Evolutionary conservation across 495 filamentous ascomycete species (phyloP), one percentile per base, ranked within the genome.

Genomic region (Filosporella fistucella): DNA sequence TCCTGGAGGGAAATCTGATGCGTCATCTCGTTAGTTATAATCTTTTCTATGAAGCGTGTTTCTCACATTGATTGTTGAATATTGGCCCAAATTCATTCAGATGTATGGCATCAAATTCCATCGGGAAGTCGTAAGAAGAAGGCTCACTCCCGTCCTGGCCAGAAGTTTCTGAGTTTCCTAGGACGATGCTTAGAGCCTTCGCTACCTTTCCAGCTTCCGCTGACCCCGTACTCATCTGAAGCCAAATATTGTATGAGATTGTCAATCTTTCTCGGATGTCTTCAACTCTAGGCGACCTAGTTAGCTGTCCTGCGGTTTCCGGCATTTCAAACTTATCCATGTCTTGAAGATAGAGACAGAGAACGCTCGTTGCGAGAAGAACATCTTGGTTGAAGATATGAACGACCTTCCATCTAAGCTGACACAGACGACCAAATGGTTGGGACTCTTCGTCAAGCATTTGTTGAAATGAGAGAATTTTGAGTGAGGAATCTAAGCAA

Each of bases 31-130:
- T 47, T 47, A 40, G 33, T 40, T 38, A 23, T 16, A 40, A 47
- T 47, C 42, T 16, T 25, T 28, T 32, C 34, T 25, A 20, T 28
- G 16, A 28, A 45, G 45, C 40, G 44, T 39, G 30, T 22, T 39
- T 37, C 44, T 47, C 34, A 47, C 44, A 47, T 47, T 47, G 44
- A 47, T 47, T 40, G 45, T 45, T 45, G 42, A 45, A 45, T 18
- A 28, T 45, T 45, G 25, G 16, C 16, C 42, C 42, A 45, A 45
- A 45, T 45, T 23, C 42, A 45, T 45, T 45, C 42, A 34, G 42
- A 45, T 25, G 42, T 45, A 32, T 45, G 42, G 42, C 42, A 45
- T 34, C 42, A 45, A 45, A 45, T 32, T 45, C 42, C 28, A 18
- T 34, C 42, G 34, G 28, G 34, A 45, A 45, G 25, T 45, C 42